These are phyloP conservation scores for Albugo laibachii DNA, from an alignment of 352 stramenopile genomes.

Conservation along the genomic window DNA sequence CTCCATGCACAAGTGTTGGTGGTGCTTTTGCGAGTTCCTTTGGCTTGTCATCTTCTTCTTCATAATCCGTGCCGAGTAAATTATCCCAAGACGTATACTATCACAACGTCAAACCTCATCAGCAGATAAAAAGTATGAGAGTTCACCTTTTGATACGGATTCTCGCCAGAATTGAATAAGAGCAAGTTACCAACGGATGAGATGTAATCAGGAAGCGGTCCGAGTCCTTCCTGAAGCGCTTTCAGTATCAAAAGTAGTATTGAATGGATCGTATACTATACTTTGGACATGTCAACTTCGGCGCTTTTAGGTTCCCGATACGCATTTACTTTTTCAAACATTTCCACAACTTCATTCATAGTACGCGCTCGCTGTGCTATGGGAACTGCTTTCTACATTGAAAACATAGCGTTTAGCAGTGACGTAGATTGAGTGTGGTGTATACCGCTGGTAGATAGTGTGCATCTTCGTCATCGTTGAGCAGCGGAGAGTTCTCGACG, in stretches of 20 bases:
- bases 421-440: neutral
- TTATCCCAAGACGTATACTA: constrained; percentile 82
- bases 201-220: constrained; percentile 59
- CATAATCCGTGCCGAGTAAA: constrained; percentile 61
- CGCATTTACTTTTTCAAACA: constrained; percentile 71
- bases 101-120: neutral
- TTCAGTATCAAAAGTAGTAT: neutral
- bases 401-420: neutral
- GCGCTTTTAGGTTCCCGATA: constrained; percentile 47
- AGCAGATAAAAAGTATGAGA: neutral
- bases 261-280: constrained; percentile 3
- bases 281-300: constrained; percentile 66
- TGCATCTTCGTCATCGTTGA: constrained; percentile 48
- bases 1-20: constrained; percentile 58
- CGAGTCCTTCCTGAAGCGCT: constrained; percentile 34
- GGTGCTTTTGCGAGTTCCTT: constrained; percentile 65
- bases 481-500: constrained; percentile 42
- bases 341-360: constrained; percentile 63
- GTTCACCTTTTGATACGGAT: constrained; percentile 68
- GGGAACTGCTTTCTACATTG: constrained; percentile 29
- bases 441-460: constrained; percentile 57
- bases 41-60: constrained; percentile 71
- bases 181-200: constrained; percentile 60
- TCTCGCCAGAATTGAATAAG: constrained; percentile 78
- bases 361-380: constrained; percentile 49